Percentiles rank a stretch among this genome's conserved stretches.
These are phyloP conservation scores for Microbotryum intermedium DNA, from an alignment of 1,284 basidiomycete genomes.

Conservation along the genomic window DNA sequence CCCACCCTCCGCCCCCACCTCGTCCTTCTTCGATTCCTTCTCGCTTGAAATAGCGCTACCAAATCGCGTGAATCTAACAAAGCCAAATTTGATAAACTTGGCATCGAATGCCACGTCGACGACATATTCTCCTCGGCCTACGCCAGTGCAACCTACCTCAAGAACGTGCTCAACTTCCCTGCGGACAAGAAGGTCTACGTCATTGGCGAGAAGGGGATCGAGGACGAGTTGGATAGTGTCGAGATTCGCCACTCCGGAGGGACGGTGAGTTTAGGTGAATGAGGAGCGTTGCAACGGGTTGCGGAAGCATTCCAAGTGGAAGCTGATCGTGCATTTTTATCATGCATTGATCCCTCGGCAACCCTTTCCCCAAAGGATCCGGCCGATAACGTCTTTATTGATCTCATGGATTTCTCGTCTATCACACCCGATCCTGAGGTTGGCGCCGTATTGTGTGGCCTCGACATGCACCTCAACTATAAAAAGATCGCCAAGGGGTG, in stretches of 20 bases:
- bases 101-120: constrained; percentile 73
- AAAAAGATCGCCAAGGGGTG: constrained; percentile 90
- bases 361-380: constrained; percentile 53
- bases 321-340: neutral
- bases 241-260: constrained; percentile 76
- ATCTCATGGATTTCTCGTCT: constrained; percentile 59
- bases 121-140: constrained; percentile 96
- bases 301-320: neutral
- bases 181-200: constrained; percentile 93
- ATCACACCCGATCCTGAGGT: constrained; percentile 64
- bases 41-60: constrained; percentile 57
- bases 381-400: constrained; percentile 65
- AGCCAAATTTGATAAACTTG: constrained; percentile 82
- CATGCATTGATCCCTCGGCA: no score
- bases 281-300: no score
- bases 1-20: neutral
- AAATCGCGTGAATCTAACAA: constrained; percentile 84
- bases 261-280: constrained; percentile 54
- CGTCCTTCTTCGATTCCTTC: constrained; percentile 59
- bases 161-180: constrained; percentile 64
- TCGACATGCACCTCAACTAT: constrained; percentile 58
- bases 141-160: constrained; percentile 87
- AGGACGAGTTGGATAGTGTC: constrained; percentile 82
- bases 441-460: constrained; percentile 67
- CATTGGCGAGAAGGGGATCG: constrained; percentile 84